Conservation (phyloP, 1,139 yeast species). For the Candida pseudoviswanathii region DNA sequence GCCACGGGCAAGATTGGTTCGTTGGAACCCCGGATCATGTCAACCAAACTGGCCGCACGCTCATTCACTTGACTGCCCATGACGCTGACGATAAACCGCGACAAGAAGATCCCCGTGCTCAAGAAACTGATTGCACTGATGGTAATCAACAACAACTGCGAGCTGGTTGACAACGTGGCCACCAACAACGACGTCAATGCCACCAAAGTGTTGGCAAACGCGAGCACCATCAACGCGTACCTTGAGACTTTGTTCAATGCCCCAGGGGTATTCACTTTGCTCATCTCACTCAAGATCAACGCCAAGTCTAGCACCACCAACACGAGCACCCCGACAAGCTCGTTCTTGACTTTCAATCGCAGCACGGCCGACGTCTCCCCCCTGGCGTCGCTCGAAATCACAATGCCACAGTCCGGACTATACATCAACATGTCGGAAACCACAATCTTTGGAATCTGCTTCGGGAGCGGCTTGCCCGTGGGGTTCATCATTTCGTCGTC, state of each 20-base stretch:
- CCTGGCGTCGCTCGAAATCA: constrained; percentile 38
- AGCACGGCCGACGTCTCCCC: constrained; percentile 63
- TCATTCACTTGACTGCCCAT: constrained; percentile 77
- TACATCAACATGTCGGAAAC: constrained; percentile 62
- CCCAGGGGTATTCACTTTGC: constrained; percentile 75
- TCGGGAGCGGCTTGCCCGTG: constrained; percentile 69
- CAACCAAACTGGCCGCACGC: constrained; percentile 63
- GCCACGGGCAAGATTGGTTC: constrained; percentile 17
- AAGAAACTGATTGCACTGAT: constrained; percentile 72
- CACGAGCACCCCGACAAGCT: constrained; percentile 49
- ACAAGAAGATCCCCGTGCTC: constrained; percentile 64
- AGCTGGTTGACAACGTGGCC: constrained; percentile 56
- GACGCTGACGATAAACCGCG: constrained; percentile 71
- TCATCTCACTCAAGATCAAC: constrained; percentile 60
- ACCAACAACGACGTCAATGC: constrained; percentile 63
- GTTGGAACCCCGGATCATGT: constrained; percentile 52
- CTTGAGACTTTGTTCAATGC: constrained; percentile 50
- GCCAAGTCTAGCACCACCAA: constrained; percentile 40
- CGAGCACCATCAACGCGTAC: constrained; percentile 54
- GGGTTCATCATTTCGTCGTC: constrained; percentile 76
- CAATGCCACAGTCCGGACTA: constrained; percentile 87
- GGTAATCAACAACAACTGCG: constrained; percentile 65
- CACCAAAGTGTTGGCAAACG: constrained; percentile 74
- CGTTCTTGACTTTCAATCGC: constrained; percentile 42
- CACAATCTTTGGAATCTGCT: constrained; percentile 54